These are phyloP conservation scores for Schizochytrium sp. DNA, from an alignment of 108 stramenopile genomes.

Conservation along the genomic window DNA sequence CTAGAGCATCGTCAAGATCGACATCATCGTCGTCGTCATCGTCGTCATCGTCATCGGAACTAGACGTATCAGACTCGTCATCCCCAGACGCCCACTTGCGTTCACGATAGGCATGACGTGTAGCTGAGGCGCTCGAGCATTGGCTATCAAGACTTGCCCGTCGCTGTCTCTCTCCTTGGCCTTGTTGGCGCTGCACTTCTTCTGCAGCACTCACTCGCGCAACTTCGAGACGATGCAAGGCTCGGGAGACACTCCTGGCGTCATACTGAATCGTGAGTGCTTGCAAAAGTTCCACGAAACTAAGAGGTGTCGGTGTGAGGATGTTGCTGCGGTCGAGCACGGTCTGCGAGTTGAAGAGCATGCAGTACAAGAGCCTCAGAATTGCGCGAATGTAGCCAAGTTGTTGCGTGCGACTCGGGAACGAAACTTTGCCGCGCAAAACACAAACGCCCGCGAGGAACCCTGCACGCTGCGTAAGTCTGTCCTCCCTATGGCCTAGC, in stretches of 20 bases:
- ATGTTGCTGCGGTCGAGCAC: neutral
- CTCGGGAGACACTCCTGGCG: neutral
- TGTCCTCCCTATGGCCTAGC: neutral
- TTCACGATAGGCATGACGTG: too few relatives aligned
- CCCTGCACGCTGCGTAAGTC: neutral
- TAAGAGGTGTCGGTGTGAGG: neutral
- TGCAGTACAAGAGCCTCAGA: neutral
- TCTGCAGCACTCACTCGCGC: neutral
- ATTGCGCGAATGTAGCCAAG: neutral
- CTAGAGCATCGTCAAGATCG: too few relatives aligned
- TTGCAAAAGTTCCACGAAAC: neutral
- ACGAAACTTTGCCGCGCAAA: neutral
- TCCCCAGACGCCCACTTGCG: too few relatives aligned
- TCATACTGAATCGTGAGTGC: neutral
- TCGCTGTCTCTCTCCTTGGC: neutral
- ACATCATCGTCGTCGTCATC: too few relatives aligned
- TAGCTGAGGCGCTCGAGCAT: neutral
- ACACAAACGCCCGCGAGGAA: neutral
- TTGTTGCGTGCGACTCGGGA: neutral
- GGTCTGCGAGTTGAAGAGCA: constrained; percentile 16
- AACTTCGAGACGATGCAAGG: neutral
- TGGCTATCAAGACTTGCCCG: neutral
- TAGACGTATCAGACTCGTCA: too few relatives aligned
- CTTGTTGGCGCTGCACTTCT: neutral
- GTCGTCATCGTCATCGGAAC: too few relatives aligned